Conservation (phyloP, 106 monocot genomes). For the Phalaenopsis aphrodite region DNA sequence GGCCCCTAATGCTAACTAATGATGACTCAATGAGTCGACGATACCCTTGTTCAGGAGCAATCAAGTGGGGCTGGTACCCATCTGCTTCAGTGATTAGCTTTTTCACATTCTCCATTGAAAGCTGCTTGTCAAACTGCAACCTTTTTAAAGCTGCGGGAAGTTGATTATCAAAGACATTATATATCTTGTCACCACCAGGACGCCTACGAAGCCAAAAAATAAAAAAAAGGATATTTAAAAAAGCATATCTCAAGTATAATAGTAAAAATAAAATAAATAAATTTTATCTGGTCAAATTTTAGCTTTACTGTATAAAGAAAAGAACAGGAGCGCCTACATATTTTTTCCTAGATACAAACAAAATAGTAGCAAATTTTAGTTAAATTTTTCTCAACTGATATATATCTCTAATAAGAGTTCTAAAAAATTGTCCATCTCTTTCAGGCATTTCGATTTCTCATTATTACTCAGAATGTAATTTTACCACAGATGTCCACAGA, state of each 20-base stretch:
- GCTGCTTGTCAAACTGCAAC: slow-evolving; percentile 96
- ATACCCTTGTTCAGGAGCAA: slow-evolving; percentile 98
- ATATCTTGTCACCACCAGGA: slow-evolving; percentile 92
- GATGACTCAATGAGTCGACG: slow-evolving; percentile 93
- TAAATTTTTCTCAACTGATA: neutral
- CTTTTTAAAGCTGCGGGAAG: slow-evolving; percentile 94
- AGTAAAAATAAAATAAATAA: neutral
- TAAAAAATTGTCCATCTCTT: neutral
- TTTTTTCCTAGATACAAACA: neutral
- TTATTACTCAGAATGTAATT: neutral
- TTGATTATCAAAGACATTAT: slow-evolving; percentile 95
- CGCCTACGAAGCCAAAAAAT: slow-evolving; percentile 42
- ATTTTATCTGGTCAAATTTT: neutral
- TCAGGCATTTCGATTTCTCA: neutral
- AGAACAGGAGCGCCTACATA: neutral
- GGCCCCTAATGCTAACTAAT: slow-evolving; percentile 80
- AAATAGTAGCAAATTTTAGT: neutral
- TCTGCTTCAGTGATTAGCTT: slow-evolving; percentile 97
- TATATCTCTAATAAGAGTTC: neutral
- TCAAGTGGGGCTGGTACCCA: slow-evolving; percentile 98
- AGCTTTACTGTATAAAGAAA: neutral
- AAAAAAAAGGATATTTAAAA: neutral
- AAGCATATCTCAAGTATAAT: neutral
- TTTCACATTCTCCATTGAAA: slow-evolving; percentile 96
- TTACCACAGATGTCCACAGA: neutral